These are phyloP conservation scores for Diaporthe sp. DNA, from an alignment of 2,329 filamentous ascomycete genomes.

Conservation along the genomic window DNA sequence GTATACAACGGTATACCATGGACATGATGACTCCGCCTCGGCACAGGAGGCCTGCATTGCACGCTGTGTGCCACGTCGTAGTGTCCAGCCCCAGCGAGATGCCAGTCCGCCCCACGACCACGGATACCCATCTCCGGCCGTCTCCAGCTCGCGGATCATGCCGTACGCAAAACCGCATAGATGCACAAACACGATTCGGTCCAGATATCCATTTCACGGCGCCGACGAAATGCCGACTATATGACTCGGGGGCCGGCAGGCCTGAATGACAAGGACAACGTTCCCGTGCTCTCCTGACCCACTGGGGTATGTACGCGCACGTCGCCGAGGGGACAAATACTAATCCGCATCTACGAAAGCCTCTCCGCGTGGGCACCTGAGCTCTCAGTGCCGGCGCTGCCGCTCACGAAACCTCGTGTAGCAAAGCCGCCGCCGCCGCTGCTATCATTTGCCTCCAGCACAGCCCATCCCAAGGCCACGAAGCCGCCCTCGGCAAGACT, in stretches of 20 bases:
- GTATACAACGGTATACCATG: neutral
- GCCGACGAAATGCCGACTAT: neutral
- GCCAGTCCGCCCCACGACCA: no score
- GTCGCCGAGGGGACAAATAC: neutral
- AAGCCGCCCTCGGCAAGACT: constrained; percentile 3
- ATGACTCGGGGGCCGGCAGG: constrained; percentile 1
- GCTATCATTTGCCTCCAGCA: neutral
- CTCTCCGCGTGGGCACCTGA: neutral
- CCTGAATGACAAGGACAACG: neutral
- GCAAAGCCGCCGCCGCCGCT: neutral
- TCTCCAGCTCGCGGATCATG: neutral
- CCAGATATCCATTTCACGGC: neutral
- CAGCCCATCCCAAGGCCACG: constrained; percentile 18
- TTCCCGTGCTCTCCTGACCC: neutral
- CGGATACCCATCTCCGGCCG: neutral
- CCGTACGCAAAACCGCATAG: neutral
- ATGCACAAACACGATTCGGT: neutral
- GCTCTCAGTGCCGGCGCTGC: neutral
- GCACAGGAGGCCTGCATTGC: neutral
- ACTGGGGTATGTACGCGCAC: neutral
- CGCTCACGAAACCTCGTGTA: neutral
- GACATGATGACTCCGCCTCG: neutral
- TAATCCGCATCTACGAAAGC: neutral
- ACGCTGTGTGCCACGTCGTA: neutral
- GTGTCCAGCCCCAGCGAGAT: neutral